Percentiles rank a stretch among this genome's conserved stretches.
Evolutionary conservation across 2,329 filamentous ascomycete species (phyloP).

Genomic region (Aotearoamyces nothofagi): DNA sequence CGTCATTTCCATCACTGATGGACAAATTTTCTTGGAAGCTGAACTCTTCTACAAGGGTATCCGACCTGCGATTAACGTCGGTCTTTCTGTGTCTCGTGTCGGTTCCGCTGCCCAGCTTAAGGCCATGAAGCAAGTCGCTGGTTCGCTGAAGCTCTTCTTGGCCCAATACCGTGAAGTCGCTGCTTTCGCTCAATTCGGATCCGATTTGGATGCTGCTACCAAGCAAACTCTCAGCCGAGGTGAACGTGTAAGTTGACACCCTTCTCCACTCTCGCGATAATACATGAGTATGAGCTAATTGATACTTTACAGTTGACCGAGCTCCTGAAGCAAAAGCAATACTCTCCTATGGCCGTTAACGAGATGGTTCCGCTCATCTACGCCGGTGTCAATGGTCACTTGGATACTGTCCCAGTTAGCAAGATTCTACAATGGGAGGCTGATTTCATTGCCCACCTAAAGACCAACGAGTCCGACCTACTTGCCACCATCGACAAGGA

Average conservation of each 20-base stretch:
- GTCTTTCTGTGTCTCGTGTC: conserved; percentile 99
- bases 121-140: conserved; percentile 99
- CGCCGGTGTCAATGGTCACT: conserved; percentile 95
- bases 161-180: conserved; percentile 99
- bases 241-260: conserved; percentile 76
- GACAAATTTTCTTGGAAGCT: conserved; percentile 98
- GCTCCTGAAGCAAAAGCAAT: conserved; percentile 99
- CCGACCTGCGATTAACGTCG: conserved; percentile 99
- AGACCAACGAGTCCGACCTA: conserved; percentile 76
- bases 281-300: conserved; percentile 5
- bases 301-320: conserved; percentile 53
- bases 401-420: conserved; percentile 76
- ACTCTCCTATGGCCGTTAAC: conserved; percentile 95
- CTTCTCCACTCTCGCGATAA: conserved; percentile 9
- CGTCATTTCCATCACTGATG: conserved; percentile 99
- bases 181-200: conserved; percentile 99
- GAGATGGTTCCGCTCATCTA: conserved; percentile 99
- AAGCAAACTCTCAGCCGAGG: conserved; percentile 97
- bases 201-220: conserved; percentile 94
- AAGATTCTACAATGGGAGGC: conserved; percentile 91
- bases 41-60: conserved; percentile 99
- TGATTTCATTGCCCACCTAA: conserved; percentile 87
- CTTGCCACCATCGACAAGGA: conserved; percentile 85
- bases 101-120: conserved; percentile 98
- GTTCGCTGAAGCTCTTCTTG: conserved; percentile 99